phyloP scores from a whole-genome alignment of 1,284 basidiomycete species.

The Cystobasidiaceae sp. region DNA sequence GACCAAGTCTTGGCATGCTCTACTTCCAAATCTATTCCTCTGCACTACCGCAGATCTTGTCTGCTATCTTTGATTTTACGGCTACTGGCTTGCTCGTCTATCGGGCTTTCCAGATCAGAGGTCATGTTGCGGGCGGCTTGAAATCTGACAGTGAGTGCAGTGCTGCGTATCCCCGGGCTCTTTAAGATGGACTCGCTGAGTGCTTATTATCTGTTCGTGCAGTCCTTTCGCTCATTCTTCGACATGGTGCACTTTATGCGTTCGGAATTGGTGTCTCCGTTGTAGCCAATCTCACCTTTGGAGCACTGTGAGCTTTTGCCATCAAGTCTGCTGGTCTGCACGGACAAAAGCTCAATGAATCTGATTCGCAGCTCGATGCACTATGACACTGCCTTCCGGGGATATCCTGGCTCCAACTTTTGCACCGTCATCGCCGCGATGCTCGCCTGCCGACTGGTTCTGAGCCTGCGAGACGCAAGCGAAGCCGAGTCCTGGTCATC shows the following conservation, averaged over 20 bases:
- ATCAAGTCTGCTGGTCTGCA: too few relatives aligned
- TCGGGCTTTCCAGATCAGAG: not conserved
- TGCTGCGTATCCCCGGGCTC: not conserved
- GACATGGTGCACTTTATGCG: not conserved
- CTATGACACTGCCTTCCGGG: not conserved
- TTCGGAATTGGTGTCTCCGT: not conserved
- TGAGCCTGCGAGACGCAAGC: not conserved
- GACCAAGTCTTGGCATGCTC: too few relatives aligned
- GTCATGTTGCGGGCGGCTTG: not conserved
- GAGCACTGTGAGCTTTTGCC: not conserved
- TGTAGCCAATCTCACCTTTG: not conserved
- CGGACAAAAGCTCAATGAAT: too few relatives aligned
- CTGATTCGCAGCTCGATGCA: not conserved
- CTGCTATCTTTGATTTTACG: not conserved
- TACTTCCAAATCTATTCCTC: too few relatives aligned
- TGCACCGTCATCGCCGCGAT: not conserved
- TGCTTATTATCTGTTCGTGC: not conserved
- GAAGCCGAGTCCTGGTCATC: not conserved
- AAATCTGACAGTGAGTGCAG: not conserved
- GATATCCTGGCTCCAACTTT: constrained; percentile 3
- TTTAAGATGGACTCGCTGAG: too few relatives aligned
- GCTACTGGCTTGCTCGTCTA: not conserved
- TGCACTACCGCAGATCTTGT: not conserved
- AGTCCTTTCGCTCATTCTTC: not conserved
- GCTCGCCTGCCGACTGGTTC: not conserved